Conservation (phyloP, 306 rosid genomes). For the Dryas alaskensis region DNA sequence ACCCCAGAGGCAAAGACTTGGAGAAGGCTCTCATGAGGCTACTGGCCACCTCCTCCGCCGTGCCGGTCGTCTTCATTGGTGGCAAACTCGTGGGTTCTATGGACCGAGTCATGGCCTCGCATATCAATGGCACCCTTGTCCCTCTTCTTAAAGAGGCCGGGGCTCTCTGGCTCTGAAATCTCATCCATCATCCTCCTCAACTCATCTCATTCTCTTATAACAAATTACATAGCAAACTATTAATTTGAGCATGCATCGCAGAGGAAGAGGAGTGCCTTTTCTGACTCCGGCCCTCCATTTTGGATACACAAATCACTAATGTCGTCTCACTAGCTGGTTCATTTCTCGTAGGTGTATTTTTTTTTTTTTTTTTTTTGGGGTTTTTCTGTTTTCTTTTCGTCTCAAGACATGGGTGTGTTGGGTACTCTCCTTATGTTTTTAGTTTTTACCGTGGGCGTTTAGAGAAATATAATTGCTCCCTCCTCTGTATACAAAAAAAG, state of each 20-base stretch:
- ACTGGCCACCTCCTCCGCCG: slow-evolving; percentile 40
- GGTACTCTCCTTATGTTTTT: slow-evolving; percentile 13
- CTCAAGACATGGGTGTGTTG: not conserved
- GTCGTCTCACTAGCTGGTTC: not conserved
- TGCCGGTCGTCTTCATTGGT: slow-evolving; percentile 80
- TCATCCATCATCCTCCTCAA: not conserved
- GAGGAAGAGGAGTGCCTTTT: slow-evolving; percentile 32
- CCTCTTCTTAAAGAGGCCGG: slow-evolving; percentile 95
- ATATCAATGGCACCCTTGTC: slow-evolving; percentile 75
- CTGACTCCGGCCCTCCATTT: slow-evolving; percentile 8
- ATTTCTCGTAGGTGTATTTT: not conserved
- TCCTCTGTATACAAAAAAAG: slow-evolving; percentile 28
- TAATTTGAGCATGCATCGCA: not conserved
- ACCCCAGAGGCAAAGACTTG: slow-evolving; percentile 59
- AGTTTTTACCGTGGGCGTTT: slow-evolving; percentile 4
- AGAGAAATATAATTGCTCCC: slow-evolving; percentile 29
- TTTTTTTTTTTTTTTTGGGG: not conserved
- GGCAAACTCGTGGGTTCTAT: slow-evolving; percentile 78
- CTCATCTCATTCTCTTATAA: not conserved
- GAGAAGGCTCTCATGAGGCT: slow-evolving; percentile 56
- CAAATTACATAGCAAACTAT: not conserved
- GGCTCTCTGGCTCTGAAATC: slow-evolving; percentile 71
- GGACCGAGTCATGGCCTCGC: slow-evolving; percentile 90
- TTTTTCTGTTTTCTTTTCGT: not conserved
- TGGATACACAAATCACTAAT: slow-evolving; percentile 17